These are phyloP conservation scores for Pseudohalonectria lignicola DNA, from an alignment of 2,329 filamentous ascomycete genomes.

Conservation along the genomic window DNA sequence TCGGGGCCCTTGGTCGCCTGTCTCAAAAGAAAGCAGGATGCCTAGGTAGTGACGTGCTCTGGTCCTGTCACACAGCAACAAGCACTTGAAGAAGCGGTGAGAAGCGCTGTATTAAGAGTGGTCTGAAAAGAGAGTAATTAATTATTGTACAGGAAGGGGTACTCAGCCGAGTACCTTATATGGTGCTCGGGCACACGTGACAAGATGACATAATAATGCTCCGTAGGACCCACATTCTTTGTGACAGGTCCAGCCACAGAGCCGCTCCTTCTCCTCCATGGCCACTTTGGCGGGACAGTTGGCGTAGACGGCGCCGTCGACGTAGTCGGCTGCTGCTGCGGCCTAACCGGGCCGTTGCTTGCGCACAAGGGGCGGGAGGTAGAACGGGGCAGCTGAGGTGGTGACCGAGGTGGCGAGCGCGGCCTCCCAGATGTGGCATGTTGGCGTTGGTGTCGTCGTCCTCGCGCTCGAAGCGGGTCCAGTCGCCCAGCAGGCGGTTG, in stretches of 20 bases:
- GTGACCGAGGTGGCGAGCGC: slow-evolving; percentile 11
- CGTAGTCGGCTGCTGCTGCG: slow-evolving; percentile 8
- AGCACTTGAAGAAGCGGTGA: no score
- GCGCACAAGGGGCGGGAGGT: slow-evolving; percentile 9
- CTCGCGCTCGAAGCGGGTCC: slow-evolving; percentile 2
- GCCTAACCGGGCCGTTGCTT: slow-evolving; percentile 9
- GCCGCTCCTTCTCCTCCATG: slow-evolving; percentile 2
- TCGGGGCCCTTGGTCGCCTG: background rate
- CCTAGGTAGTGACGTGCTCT: slow-evolving; percentile 3
- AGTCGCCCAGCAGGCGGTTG: background rate
- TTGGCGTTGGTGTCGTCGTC: slow-evolving; percentile 4
- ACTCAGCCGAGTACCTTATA: no score
- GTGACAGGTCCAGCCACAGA: no score
- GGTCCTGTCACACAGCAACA: slow-evolving; percentile 4
- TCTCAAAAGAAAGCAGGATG: slow-evolving; percentile 5
- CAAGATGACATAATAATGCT: no score
- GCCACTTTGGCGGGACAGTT: slow-evolving; percentile 6
- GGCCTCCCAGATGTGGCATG: slow-evolving; percentile 12
- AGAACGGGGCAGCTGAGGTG: slow-evolving; percentile 11
- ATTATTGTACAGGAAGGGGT: no score
- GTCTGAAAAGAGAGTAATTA: no score
- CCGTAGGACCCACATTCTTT: no score
- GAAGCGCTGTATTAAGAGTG: no score
- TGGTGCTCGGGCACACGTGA: no score
- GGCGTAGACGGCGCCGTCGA: slow-evolving; percentile 6